Evolutionary conservation across 1,139 yeast genomes (phyloP), one percentile per base, ranked within the genome.

Genomic region (Hansenula lynferdii): DNA sequence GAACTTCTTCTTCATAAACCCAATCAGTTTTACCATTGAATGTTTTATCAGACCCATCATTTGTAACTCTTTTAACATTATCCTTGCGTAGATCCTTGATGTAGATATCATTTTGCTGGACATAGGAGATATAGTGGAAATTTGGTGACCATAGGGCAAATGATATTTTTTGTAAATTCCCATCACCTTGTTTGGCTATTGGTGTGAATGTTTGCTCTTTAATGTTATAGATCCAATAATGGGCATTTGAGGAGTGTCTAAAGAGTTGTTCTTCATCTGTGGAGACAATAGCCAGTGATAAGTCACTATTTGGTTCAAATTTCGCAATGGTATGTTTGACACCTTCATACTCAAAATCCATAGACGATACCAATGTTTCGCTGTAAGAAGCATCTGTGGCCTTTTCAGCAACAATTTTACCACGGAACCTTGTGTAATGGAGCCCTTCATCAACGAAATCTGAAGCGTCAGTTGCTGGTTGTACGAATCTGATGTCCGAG

Each of bases 1-100:
- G 58, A 2, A 87, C 85, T 53, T 87, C 96, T 52, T 87, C 96
- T 57, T 87, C 96, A 54, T 87, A 86, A 2, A 86, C 85, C 96
- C 96, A 87, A 53, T 87, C 96, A 0, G 95, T 84, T 44, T 77
- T 80, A 2, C 95, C 96, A 52, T 87, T 85, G 54, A 80, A 77
- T 16, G 83, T 62, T 26, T 66, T 57, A 1, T 61, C 62, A 9
- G 79, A 70, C 1, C 95, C 95, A 48, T 77, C 85, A 5, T 50
- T 44, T 0, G 96, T 85, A 10, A 92, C 62, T 51, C 67, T 28
- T 80, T 61, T 72, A 60, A 64, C 42, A 62, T 72, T 44, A 60
- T 52, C 39, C 61, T 49, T 48, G 47, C 65, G 69, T 0, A 70
- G 47, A n/a, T 66, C 50, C 31, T 70, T 66, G n/a, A 83, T 39